These are phyloP conservation scores for Kwoniella dejecticola DNA, from an alignment of 768 basidiomycete genomes.

Conservation along the genomic window DNA sequence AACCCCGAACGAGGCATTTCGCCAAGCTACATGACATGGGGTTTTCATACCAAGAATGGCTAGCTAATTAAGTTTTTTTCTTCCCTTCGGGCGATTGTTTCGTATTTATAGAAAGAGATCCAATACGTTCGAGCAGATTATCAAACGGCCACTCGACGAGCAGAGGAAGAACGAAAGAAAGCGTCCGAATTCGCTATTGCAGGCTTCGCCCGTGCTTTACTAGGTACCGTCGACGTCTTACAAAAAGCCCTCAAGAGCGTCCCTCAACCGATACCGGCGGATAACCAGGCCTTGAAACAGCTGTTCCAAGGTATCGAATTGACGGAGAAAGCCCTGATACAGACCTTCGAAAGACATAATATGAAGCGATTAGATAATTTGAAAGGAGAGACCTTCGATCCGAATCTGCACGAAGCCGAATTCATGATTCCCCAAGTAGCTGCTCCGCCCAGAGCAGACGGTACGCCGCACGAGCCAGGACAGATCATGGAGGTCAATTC, in stretches of 20 bases:
- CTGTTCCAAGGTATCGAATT: conserved; percentile 85
- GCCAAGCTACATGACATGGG: too few relatives aligned
- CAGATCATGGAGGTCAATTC: conserved; percentile 89
- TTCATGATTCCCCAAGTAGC: conserved; percentile 73
- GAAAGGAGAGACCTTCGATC: conserved; percentile 84
- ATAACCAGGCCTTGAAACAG: conserved; percentile 55
- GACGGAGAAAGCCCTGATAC: conserved; percentile 84
- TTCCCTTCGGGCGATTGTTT: too few relatives aligned
- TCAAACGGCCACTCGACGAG: conserved; percentile 88
- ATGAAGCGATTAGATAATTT: conserved; percentile 88
- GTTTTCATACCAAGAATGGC: too few relatives aligned
- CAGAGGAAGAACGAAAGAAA: conserved; percentile 86
- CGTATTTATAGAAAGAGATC: conserved; percentile 71
- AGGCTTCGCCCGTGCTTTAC: conserved; percentile 68
- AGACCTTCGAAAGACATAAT: conserved; percentile 87
- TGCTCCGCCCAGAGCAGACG: conserved; percentile 73
- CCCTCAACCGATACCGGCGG: conserved; percentile 49
- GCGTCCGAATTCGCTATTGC: conserved; percentile 91
- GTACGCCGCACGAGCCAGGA: conserved; percentile 61
- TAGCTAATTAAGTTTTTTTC: too few relatives aligned
- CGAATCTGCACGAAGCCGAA: conserved; percentile 90
- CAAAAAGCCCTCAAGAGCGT: conserved; percentile 54
- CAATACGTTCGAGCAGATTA: conserved; percentile 94
- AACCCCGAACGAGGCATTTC: too few relatives aligned
- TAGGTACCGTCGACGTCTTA: conserved; percentile 68